Percentiles rank a stretch among this genome's conserved stretches.
phyloP scores from a whole-genome alignment of 2,329 filamentous ascomycete genomes.

The Blastomyces gilchristii region DNA sequence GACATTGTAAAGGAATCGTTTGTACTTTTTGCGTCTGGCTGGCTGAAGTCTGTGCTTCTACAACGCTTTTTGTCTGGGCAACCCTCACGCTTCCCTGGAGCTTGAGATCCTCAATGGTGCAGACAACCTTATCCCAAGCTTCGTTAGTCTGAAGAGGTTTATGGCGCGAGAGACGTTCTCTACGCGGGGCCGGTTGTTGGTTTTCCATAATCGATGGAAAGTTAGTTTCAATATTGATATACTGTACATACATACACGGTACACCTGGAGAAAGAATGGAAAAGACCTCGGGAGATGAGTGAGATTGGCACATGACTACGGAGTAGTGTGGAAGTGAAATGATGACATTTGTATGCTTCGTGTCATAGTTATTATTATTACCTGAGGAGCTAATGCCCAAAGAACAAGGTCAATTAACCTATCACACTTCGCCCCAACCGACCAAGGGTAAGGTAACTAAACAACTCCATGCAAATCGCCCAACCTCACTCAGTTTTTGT shows the following conservation, averaged over 20 bases:
- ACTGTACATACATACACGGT: background rate
- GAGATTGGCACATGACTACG: no score
- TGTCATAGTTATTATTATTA: no score
- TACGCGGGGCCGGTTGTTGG: background rate
- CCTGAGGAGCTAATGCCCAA: no score
- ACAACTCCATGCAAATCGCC: background rate
- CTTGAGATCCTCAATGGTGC: background rate
- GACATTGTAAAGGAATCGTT: background rate
- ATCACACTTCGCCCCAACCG: background rate
- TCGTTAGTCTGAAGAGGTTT: background rate
- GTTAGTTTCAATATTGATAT: background rate
- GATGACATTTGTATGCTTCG: no score
- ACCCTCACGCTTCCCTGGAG: background rate
- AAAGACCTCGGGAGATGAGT: no score
- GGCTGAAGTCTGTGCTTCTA: background rate
- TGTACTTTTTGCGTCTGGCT: background rate
- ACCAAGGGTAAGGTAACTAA: background rate
- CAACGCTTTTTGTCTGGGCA: background rate
- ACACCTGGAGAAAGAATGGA: background rate
- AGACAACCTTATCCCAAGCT: background rate
- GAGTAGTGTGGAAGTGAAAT: no score
- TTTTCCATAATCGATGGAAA: constrained; percentile 1
- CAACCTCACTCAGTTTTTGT: background rate
- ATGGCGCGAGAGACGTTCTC: background rate
- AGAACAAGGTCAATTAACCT: no score